These are phyloP conservation scores for Cochlearia excelsa DNA, from an alignment of 345 rosid species.

Conservation along the genomic window DNA sequence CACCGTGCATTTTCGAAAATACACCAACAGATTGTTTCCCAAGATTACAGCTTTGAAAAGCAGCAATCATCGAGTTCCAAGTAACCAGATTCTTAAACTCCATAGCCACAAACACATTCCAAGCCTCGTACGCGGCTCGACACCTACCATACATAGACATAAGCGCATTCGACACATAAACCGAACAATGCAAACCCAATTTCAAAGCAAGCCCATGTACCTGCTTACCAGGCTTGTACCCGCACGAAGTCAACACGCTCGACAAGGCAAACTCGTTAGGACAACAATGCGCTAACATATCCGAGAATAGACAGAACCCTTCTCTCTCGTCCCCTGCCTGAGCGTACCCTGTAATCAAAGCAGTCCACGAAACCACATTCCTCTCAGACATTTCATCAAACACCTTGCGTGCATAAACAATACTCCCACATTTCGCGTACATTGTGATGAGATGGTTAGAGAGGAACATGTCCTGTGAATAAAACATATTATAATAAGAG, in stretches of 20 bases:
- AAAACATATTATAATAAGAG: constrained; percentile 11
- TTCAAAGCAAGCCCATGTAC: constrained; percentile 67
- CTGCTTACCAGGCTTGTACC: constrained; percentile 51
- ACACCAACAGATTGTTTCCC: constrained; percentile 44
- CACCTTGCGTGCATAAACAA: constrained; percentile 47
- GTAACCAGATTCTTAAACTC: constrained; percentile 48
- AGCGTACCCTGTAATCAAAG: constrained; percentile 65
- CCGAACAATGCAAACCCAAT: constrained; percentile 46
- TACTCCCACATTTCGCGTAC: constrained; percentile 61
- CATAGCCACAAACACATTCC: constrained; percentile 57
- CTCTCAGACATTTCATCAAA: constrained; percentile 65
- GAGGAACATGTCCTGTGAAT: constrained; percentile 39
- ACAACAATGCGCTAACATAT: constrained; percentile 52
- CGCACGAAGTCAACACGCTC: constrained; percentile 63
- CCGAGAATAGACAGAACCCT: constrained; percentile 46
- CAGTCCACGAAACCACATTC: constrained; percentile 80
- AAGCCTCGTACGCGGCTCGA: constrained; percentile 47
- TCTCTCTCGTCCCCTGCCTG: constrained; percentile 49
- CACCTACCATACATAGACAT: constrained; percentile 65
- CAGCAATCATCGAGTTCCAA: constrained; percentile 86
- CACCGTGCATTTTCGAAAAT: constrained; percentile 51
- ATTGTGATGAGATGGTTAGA: constrained; percentile 61
- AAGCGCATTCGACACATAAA: constrained; percentile 67
- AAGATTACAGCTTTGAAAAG: constrained; percentile 48
- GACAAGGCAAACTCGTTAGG: constrained; percentile 73